Base-by-base conservation (phyloP, 2,329 filamentous ascomycete species). In the Neonectria punicea region DNA sequence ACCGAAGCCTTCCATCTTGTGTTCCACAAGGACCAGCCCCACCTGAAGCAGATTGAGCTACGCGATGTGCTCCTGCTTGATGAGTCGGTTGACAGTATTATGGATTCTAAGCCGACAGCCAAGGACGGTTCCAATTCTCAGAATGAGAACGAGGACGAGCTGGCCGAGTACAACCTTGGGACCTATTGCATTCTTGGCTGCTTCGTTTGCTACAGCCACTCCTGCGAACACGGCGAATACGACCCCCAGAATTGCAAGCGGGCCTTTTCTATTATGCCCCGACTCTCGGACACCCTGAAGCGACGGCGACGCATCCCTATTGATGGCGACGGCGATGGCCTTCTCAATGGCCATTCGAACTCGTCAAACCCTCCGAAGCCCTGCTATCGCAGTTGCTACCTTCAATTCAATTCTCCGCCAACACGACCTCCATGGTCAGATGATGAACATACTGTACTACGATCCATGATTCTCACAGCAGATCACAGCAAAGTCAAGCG, bases 221-320 rank as follows among this genome's bases (percentile, higher is more conserved):
- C 86, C 13, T 89, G 87, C 64, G 87, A 89, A 70, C 87, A 89
- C 67, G 87, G 87, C 50, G 86, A 88, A 58, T 88, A 87, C 56
- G 84, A 87, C 59, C 83, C 85, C 55, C 85, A 77, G 51, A 82
- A 83, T 50, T 74, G 86, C 64, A 85, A 87, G 70, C 81, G 84
- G 36, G 85, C 83, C 3, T 86, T 88, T 70, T 86, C 85, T 3
- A 78, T 88, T 44, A 72, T 75, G 6, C 75, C 77, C 6, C 73
- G 72, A n/a, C 72, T 79, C 10, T 77, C 77, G 6, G 77, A 79
- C 36, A 72, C 73, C 10, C 60, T 79, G n/a, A 77, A 72, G 58
- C 71, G 69, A 28, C 73, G 75, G 43, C 72, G 75, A 18, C 70
- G 62, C 34, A 58, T 61, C 22, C 46, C 56, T 2, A 22, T 43